Conservation (phyloP, 1,139 yeast species). For the Candida buenavistaensis region DNA sequence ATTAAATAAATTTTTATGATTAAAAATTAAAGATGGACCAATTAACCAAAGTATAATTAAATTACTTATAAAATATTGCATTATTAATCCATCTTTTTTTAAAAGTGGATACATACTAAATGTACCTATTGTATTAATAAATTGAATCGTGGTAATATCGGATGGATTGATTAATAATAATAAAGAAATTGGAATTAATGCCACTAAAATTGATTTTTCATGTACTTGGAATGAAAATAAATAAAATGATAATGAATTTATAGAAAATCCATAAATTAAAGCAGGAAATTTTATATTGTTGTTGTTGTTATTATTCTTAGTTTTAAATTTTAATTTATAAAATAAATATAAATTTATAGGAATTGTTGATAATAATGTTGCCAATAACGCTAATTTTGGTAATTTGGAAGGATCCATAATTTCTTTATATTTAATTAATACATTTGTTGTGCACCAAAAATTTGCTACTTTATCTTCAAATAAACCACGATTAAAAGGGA, state of each 20-base stretch:
- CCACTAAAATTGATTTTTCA: slow-evolving; percentile 86
- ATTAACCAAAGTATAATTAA: slow-evolving; percentile 82
- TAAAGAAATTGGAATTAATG: slow-evolving; percentile 80
- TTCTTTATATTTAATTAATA: slow-evolving; percentile 66
- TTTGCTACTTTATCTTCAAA: slow-evolving; percentile 98
- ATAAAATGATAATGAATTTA: slow-evolving; percentile 85
- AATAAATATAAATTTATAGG: slow-evolving; percentile 65
- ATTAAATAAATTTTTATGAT: slow-evolving; percentile 29
- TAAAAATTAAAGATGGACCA: slow-evolving; percentile 32
- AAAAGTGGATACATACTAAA: slow-evolving; percentile 90
- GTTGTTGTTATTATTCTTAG: slow-evolving; percentile 13
- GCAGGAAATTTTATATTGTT: slow-evolving; percentile 16
- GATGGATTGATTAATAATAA: slow-evolving; percentile 56
- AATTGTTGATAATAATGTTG: slow-evolving; percentile 64
- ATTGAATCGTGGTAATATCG: slow-evolving; percentile 70
- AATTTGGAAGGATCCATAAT: slow-evolving; percentile 58
- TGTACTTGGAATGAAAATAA: slow-evolving; percentile 95
- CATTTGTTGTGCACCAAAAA: slow-evolving; percentile 91
- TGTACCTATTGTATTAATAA: slow-evolving; percentile 83
- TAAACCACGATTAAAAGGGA: slow-evolving; percentile 92
- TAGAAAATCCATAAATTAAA: slow-evolving; percentile 68
- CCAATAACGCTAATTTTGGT: slow-evolving; percentile 58
- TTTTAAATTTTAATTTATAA: slow-evolving; percentile 38
- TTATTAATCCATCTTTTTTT: slow-evolving; percentile 65
- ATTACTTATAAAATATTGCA: slow-evolving; percentile 69